phyloP scores from a whole-genome alignment of 208 protist genomes.

The Leishmania mexicana region DNA sequence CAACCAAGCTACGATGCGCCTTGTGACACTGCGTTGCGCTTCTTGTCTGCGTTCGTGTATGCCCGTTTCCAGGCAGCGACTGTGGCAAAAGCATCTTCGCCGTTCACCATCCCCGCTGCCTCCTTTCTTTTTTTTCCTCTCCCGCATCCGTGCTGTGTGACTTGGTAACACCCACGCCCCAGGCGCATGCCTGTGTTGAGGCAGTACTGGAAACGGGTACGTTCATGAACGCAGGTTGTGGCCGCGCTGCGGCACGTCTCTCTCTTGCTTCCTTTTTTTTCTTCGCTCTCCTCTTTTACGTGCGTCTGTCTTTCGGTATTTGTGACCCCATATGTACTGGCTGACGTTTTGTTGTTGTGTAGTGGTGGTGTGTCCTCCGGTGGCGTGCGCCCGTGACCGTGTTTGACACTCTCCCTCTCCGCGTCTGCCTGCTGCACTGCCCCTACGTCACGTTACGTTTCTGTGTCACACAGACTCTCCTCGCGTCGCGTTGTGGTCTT shows the following conservation, averaged over 20 bases:
- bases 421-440: background rate
- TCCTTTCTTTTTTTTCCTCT: background rate
- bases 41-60: background rate
- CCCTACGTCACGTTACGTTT: background rate
- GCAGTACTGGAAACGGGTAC: background rate
- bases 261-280: background rate
- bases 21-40: background rate
- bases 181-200: background rate
- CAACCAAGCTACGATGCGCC: background rate
- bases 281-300: background rate
- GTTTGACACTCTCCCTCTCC: background rate
- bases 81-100: background rate
- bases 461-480: background rate
- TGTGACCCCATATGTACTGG: background rate
- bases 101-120: background rate
- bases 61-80: background rate
- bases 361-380: background rate
- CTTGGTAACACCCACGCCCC: background rate
- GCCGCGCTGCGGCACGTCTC: background rate
- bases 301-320: background rate
- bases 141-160: background rate
- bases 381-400: background rate
- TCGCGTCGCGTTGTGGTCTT: no score
- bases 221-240: background rate
- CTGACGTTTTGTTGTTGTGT: background rate